Evolutionary conservation across 768 basidiomycete genomes (phyloP).

Genomic region (Trametes sanguinea): DNA sequence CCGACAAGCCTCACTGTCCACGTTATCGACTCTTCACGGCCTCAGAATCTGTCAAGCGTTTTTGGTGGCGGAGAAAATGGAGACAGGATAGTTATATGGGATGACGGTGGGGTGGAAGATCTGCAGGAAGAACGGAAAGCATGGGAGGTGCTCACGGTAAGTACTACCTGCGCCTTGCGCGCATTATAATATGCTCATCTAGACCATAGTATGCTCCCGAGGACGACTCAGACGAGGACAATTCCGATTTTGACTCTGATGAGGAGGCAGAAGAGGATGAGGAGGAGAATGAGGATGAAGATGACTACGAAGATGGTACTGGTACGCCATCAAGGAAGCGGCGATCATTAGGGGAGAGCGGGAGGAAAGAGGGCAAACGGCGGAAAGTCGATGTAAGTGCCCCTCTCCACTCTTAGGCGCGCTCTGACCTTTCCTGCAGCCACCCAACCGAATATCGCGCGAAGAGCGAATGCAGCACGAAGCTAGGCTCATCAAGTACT

Average conservation of each 20-base stretch:
- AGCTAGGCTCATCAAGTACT: constrained; percentile 75
- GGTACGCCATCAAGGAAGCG: constrained; percentile 50
- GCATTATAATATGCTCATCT: neutral
- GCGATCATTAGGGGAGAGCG: constrained; percentile 43
- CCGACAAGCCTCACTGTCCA: constrained; percentile 68
- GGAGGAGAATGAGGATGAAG: constrained; percentile 45
- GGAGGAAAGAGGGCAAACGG: constrained; percentile 53
- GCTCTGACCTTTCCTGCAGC: constrained; percentile 32
- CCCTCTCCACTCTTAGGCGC: no score
- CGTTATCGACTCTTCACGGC: constrained; percentile 92
- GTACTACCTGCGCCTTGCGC: constrained; percentile 22
- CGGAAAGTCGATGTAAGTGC: constrained; percentile 51
- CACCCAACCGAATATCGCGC: constrained; percentile 60
- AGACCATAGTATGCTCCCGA: constrained; percentile 74
- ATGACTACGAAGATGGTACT: constrained; percentile 48
- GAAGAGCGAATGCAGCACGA: constrained; percentile 70
- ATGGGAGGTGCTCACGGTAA: constrained; percentile 82
- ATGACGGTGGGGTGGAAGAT: constrained; percentile 78
- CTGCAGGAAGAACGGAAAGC: constrained; percentile 74
- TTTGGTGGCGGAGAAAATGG: constrained; percentile 71
- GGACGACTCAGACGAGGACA: constrained; percentile 67
- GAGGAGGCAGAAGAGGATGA: constrained; percentile 44
- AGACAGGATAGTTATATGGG: constrained; percentile 87
- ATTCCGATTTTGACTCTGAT: constrained; percentile 48
- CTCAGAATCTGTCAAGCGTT: constrained; percentile 84